Evolutionary conservation across 2,329 filamentous ascomycete genomes (phyloP), one percentile per base, ranked within the genome.

Genomic region (Trichophyton simii): DNA sequence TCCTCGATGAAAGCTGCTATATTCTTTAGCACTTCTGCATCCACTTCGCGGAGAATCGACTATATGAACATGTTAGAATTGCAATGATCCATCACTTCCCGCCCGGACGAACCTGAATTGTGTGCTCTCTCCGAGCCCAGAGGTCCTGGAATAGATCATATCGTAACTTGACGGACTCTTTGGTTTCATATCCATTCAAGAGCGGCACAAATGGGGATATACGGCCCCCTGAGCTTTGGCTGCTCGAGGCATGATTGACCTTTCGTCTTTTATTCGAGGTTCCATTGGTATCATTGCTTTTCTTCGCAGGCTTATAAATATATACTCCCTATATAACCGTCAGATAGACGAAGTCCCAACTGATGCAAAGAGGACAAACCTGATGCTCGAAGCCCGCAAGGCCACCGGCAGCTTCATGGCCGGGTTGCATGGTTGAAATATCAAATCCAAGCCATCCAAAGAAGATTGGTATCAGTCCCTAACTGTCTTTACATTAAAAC

Each of bases 301-400:
- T 76, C 73, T 70, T 69, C 52, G 78, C 72, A 62, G 83, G 80
- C 63, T 80, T 78, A 71, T 86, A 87, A 65, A 87, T 74, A 70
- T 84, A 87, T 61, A 83, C 82, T 55, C 80, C 79, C 84, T 87
- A 50, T 36, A 1, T 2, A 59, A 31, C 18, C 0, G 18, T 58
- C 42, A 58, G 36, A 3, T 28, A 22, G 25, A 25, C 31, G 34
- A 13, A 9, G 2, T 41, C 20, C 4, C 2, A 28, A 28, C 25
- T 9, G 36, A 2, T 28, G 36, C 5, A 44, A 44, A n/a, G 28
- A 9, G 22, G 38, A 25, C 63, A 58, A 68, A 74, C 72, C 67
- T 72, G 70, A 44, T 64, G 67, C 41, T 69, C 69, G 7, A 66
- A 66, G 60, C 67, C 67, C 65, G 71, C 68, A 13, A 54, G n/a